Evolutionary conservation across 345 rosid species (phyloP), one percentile per base, ranked within the genome.

Genomic region (Acer yangbiense): DNA sequence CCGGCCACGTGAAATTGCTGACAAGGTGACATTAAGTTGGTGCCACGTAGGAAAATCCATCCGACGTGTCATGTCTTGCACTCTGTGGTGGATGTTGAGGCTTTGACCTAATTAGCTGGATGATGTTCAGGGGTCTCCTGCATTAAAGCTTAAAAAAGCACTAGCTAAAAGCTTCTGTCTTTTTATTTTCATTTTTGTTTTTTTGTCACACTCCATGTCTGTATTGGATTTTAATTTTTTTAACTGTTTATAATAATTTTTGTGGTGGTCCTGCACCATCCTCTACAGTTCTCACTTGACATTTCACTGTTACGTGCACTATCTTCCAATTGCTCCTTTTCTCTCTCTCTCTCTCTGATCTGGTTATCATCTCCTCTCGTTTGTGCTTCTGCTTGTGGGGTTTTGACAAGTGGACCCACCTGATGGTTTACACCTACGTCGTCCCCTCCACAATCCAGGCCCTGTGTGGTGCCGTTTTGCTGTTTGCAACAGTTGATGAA

Each of bases 321-420:
- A 9, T 52, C 61, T 76, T 66, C 29, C 9, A 18, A 27, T 16
- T n/a, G 46, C 62, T 17, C 20, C 68, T 5, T 63, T 63, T 60
- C 66, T 75, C 68, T 6, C 48, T 62, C 10, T 46, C 46, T 46
- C 61, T 23, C n/a, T 12, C 20, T 44, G 20, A 23, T 50, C 9
- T 32, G 39, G 39, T 5, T 50, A 20, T 29, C 25, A 54, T 54
- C 68, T 71, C 21, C 48, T 64, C 46, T 41, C 29, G 39, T 35
- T 35, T 35, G 39, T 32, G 4, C 35, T 1, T 25, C 6, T 75
- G 39, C 39, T 71, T 9, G 3, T 46, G 78, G 89, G 90, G 89
- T 7, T 44, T 65, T 20, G 85, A 73, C 89, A 84, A 87, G 85
- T 84, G 86, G 83, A 71, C 77, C 77, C 78, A 74, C 52, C 41